Percentiles rank a stretch among this genome's conserved stretches.
These are phyloP conservation scores for Iberis pinnata DNA, from an alignment of 345 rosid species.

Conservation along the genomic window DNA sequence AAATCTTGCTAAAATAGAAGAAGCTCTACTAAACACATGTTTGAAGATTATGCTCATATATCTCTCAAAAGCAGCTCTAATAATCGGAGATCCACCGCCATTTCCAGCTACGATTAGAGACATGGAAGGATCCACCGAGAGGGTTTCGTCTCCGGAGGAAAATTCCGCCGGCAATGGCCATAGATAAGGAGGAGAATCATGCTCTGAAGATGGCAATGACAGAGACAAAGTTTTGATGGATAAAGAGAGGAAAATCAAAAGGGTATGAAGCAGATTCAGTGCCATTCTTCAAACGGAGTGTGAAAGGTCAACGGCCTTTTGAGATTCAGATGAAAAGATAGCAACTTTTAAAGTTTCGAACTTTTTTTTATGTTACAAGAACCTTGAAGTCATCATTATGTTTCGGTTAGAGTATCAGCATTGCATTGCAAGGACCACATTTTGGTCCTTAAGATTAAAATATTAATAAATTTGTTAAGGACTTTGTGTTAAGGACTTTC, in stretches of 20 bases:
- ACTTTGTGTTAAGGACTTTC: too few relatives aligned
- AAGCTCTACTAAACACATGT: constrained; percentile 30
- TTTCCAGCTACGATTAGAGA: constrained; percentile 40
- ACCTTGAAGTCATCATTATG: too few relatives aligned
- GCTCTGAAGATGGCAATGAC: constrained; percentile 3
- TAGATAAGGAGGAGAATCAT: constrained; percentile 41
- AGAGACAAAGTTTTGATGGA: constrained; percentile 16
- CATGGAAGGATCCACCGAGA: constrained; percentile 65
- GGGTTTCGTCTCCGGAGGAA: constrained; percentile 45
- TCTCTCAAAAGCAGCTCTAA: constrained; percentile 63
- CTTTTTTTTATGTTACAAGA: too few relatives aligned
- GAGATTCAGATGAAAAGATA: constrained; percentile 1
- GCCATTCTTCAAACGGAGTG: too few relatives aligned
- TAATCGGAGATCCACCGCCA: constrained; percentile 47
- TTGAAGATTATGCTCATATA: constrained; percentile 59
- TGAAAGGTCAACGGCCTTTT: too few relatives aligned
- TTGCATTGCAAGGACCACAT: too few relatives aligned
- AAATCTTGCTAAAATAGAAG: constrained; percentile 24
- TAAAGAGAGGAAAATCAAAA: constrained; percentile 3
- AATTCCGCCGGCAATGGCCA: constrained; percentile 82
- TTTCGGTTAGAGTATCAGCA: too few relatives aligned
- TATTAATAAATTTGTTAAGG: too few relatives aligned
- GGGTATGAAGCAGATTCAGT: background rate
- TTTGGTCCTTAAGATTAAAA: too few relatives aligned
- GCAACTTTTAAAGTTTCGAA: too few relatives aligned